Percentiles rank a stretch among this genome's conserved stretches.
phyloP scores from a whole-genome alignment of 1,139 yeast species.

The Wickerhamomyces sp. region DNA sequence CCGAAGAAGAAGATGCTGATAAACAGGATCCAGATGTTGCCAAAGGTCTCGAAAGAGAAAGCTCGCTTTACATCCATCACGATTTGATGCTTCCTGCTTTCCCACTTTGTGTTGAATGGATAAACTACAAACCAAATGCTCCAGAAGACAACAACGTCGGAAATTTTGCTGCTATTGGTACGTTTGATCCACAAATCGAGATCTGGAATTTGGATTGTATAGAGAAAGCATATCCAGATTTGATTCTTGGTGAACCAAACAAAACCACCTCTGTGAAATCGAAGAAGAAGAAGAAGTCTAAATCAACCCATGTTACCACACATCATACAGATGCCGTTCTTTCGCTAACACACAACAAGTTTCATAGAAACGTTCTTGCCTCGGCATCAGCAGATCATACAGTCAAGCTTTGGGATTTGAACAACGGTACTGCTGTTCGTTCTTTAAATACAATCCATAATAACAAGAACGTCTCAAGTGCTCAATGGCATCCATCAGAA shows the following conservation, averaged over 20 bases:
- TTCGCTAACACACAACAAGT: constrained; percentile 76
- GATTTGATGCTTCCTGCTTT: constrained; percentile 96
- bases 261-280: constrained; percentile 35
- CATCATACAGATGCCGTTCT: constrained; percentile 95
- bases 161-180: constrained; percentile 93
- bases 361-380: constrained; percentile 80
- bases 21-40: constrained; percentile 22
- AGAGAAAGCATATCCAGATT: constrained; percentile 93
- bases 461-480: constrained; percentile 75
- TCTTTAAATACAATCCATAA: constrained; percentile 43
- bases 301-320: constrained; percentile 53
- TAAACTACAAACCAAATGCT: constrained; percentile 64
- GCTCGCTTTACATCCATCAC: constrained; percentile 86
- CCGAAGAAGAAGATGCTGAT: constrained; percentile 32
- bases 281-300: constrained; percentile 44
- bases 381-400: constrained; percentile 96
- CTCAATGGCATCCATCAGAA: constrained; percentile 77
- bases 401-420: constrained; percentile 91
- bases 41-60: constrained; percentile 40
- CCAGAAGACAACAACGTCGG: constrained; percentile 47
- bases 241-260: constrained; percentile 79
- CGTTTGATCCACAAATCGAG: constrained; percentile 96
- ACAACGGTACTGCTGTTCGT: constrained; percentile 68
- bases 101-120: constrained; percentile 96
- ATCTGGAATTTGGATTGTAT: constrained; percentile 92